Percentiles rank a stretch among this genome's conserved stretches.
phyloP scores from a whole-genome alignment of 2,329 filamentous ascomycete species.

The Neopestalotiopsis sp. region DNA sequence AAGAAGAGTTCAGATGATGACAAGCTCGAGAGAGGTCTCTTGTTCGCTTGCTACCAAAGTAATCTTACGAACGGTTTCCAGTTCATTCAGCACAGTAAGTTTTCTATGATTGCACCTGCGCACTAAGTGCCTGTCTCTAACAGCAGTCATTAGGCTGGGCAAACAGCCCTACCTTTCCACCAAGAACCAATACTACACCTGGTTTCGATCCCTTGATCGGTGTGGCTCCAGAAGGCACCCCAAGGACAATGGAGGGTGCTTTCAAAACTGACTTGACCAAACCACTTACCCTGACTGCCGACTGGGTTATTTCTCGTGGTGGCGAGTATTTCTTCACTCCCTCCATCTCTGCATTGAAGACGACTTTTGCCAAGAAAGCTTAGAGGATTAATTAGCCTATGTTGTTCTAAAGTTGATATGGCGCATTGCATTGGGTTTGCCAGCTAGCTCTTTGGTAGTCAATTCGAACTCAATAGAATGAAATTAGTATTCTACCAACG shows the following conservation, averaged over 20 bases:
- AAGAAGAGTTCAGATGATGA: slow-evolving; percentile 29
- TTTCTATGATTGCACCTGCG: too few species aligned
- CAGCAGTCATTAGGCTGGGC: background rate
- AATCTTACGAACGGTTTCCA: slow-evolving; percentile 45
- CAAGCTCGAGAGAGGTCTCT: slow-evolving; percentile 44
- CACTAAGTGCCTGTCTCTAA: background rate
- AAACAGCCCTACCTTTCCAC: slow-evolving; percentile 19
- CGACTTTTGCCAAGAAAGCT: slow-evolving; percentile 20
- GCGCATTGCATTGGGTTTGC: too few species aligned
- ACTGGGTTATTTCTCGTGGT: slow-evolving; percentile 47
- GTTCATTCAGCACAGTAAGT: slow-evolving; percentile 42
- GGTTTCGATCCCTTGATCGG: slow-evolving; percentile 44
- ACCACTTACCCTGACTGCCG: background rate
- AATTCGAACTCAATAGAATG: too few species aligned
- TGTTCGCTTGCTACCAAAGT: slow-evolving; percentile 52
- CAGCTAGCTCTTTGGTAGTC: too few species aligned
- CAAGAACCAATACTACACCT: slow-evolving; percentile 18
- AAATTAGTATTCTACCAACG: too few species aligned
- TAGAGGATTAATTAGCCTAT: too few species aligned
- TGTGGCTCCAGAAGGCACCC: slow-evolving; percentile 28
- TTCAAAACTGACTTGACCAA: background rate
- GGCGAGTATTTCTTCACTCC: slow-evolving; percentile 54
- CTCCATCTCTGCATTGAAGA: slow-evolving; percentile 38
- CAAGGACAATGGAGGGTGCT: background rate
- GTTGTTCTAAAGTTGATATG: too few species aligned